Base-by-base conservation (phyloP, 73 alveolate species). In the Breviolum minutum region DNA sequence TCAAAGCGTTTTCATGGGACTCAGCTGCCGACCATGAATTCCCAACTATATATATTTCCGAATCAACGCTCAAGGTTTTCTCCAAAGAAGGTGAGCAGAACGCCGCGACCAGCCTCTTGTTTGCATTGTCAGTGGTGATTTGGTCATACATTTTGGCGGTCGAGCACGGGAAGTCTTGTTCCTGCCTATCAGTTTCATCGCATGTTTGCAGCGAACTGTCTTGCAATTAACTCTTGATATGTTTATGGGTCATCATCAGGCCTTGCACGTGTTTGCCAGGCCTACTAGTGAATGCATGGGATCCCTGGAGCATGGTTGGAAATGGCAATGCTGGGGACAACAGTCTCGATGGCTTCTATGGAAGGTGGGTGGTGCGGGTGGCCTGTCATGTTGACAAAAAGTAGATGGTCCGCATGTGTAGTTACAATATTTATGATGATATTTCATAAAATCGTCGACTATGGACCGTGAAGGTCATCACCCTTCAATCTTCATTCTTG, bases 221-320 rank as follows among this genome's bases (percentile, higher is more conserved):
- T 40, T 40, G 0, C 54, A 40, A 40, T 40, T 40, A 0, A 40
- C 0, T 2, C 54, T 40, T 40, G 54, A 40, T 40, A 40, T 40
- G 54, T 40, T 40, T 14, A 40, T 40, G 54, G 54, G 54, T 40
- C 54, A 40, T 40, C 54, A 2, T 40, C 84, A 74, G 84, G 32
- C 12, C 10, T 16, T 19, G 32, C 60, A 29, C 3, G 84, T 9
- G 16, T 14, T 40, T 40, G 54, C 54, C 16, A 32, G 71, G 80
- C 27, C 66, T 89, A 86, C 86, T 89, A 73, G 96, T 89, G 62
- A 89, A 89, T 71, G 96, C 96, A 5, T 89, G 96, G 96, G 96
- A 89, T 71, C 96, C 96, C 82, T 89, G 96, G 96, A 89, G 96
- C 74, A 69, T 89, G 85, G 96, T 89, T 9, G 96, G 96, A 26